Evolutionary conservation across 2,329 filamentous ascomycete genomes (phyloP).

Genomic region (Simplicillium aogashimaense): DNA sequence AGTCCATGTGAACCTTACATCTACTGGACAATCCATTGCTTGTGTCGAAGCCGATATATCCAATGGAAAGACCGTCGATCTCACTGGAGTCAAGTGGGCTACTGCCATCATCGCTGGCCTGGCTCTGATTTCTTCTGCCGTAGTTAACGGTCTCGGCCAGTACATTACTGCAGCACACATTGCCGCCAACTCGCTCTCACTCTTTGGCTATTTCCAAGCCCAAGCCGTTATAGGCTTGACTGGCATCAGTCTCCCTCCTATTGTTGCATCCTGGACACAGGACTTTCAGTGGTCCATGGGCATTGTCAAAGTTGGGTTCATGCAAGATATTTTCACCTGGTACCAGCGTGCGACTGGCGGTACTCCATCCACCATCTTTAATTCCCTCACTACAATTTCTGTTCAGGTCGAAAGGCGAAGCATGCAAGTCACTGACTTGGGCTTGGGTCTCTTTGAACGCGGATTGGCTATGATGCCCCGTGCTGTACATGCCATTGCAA

Average conservation of each 20-base stretch:
- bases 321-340: conserved; percentile 87
- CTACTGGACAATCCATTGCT: conserved; percentile 54
- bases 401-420: conserved; percentile 67
- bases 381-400: conserved; percentile 62
- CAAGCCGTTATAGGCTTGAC: conserved; percentile 87
- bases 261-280: conserved; percentile 88
- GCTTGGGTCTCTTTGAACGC: conserved; percentile 41
- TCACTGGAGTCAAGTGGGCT: conserved; percentile 80
- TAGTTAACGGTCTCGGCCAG: conserved; percentile 84
- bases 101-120: conserved; percentile 82
- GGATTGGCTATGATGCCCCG: conserved; percentile 41
- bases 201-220: conserved; percentile 90
- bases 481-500: conserved; percentile 29
- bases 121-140: conserved; percentile 73
- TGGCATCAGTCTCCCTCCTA: conserved; percentile 71
- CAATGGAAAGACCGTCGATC: conserved; percentile 86
- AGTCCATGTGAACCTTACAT: conserved; percentile 67
- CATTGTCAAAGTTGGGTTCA: conserved; percentile 74
- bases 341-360: conserved; percentile 91
- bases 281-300: conserved; percentile 99
- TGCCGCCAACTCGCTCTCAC: conserved; percentile 81
- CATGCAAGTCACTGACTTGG: conserved; percentile 25
- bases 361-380: conserved; percentile 70
- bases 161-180: conserved; percentile 93
- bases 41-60: conserved; percentile 83